Conservation (phyloP, 106 monocot genomes). For the Xerophyta viscosa region DNA sequence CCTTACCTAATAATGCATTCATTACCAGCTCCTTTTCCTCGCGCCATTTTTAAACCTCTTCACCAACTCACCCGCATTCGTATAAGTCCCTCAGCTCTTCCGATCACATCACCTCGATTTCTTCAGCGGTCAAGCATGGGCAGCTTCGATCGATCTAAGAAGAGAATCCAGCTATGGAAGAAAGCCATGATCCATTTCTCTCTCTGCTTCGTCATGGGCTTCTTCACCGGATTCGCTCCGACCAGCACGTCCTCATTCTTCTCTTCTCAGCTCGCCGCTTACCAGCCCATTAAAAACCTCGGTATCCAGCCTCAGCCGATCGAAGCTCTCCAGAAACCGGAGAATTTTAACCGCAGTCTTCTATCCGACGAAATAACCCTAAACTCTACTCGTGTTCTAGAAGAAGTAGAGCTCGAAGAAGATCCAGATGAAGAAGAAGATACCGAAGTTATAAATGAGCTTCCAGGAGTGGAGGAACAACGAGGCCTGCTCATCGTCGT, state of each 20-base stretch:
- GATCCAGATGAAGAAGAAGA: background rate
- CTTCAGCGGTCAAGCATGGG: conserved; percentile 17
- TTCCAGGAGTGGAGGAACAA: background rate
- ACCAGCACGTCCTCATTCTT: conserved; percentile 27
- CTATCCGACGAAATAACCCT: background rate
- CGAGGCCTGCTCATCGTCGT: conserved; percentile 26
- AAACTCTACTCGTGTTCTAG: background rate
- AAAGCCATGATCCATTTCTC: conserved; percentile 78
- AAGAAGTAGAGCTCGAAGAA: background rate
- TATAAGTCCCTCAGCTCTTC: too few relatives aligned
- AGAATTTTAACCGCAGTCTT: conserved; percentile 11
- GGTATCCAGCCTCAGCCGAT: conserved; percentile 7
- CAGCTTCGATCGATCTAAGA: conserved; percentile 50
- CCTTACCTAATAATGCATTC: background rate
- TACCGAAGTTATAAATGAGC: background rate
- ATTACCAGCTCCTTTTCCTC: background rate
- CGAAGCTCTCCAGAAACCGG: background rate
- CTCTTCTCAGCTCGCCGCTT: conserved; percentile 5
- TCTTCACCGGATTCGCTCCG: conserved; percentile 84
- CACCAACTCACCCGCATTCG: background rate
- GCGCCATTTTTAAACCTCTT: conserved; percentile 28
- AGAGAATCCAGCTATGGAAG: conserved; percentile 66
- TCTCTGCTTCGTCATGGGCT: conserved; percentile 85
- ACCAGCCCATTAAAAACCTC: background rate
- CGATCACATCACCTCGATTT: background rate